Conservation (phyloP, 352 stramenopile species). For the Globisporangium lucens region DNA sequence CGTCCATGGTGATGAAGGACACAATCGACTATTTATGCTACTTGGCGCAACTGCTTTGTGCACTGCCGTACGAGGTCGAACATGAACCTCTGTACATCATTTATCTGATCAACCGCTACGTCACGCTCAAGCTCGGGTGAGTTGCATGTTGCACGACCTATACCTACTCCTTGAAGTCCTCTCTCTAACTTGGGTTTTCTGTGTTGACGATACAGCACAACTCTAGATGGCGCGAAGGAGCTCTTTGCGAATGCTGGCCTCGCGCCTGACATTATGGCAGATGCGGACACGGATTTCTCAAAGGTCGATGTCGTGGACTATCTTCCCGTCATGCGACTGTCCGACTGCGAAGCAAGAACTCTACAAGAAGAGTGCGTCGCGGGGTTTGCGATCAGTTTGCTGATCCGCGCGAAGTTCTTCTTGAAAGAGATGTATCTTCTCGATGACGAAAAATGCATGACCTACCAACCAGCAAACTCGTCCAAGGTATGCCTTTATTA, state of each 20-base stretch:
- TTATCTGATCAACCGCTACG: constrained; percentile 82
- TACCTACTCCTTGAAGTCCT: background rate
- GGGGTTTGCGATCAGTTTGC: constrained; percentile 60
- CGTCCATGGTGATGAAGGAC: constrained; percentile 1
- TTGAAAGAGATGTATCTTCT: constrained; percentile 68
- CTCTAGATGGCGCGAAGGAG: constrained; percentile 53
- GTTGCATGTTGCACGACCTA: constrained; percentile 8
- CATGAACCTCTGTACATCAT: constrained; percentile 86
- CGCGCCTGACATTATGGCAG: constrained; percentile 32
- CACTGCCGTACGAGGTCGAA: constrained; percentile 76
- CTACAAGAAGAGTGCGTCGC: constrained; percentile 24
- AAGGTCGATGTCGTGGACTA: constrained; percentile 37
- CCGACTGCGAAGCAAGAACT: constrained; percentile 6
- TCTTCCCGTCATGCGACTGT: constrained; percentile 18
- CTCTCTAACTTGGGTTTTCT: background rate
- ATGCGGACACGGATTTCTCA: constrained; percentile 47
- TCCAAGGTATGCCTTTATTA: constrained; percentile 37
- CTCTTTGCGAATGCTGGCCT: constrained; percentile 40
- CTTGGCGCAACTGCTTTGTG: constrained; percentile 58
- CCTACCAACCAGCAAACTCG: constrained; percentile 57
- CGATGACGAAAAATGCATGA: constrained; percentile 79
- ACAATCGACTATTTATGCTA: constrained; percentile 77
- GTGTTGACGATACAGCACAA: constrained; percentile 28
- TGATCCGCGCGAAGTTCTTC: constrained; percentile 72
- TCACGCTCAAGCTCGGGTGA: constrained; percentile 79